A percentile compares a stretch with the other conserved stretches of the same genome.
Evolutionary conservation across 805 yeast genomes (phyloP).

Genomic region (Teunomyces tritomae): DNA sequence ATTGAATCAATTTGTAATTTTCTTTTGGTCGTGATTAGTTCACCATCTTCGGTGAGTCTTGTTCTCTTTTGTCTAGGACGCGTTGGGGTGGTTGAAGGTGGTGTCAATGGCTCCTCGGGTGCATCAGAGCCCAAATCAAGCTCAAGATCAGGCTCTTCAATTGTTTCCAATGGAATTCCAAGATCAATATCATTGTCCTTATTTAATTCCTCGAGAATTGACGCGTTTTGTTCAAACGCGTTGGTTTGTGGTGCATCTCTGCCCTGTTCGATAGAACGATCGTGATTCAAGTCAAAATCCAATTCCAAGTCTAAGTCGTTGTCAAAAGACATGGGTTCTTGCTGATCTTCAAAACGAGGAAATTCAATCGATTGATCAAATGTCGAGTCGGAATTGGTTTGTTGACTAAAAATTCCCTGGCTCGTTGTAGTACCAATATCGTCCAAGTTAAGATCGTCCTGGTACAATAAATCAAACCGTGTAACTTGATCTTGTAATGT

Average conservation of each 20-base stretch:
- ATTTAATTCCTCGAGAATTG: constrained; percentile 18
- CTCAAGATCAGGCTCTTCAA: constrained; percentile 16
- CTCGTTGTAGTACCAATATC: constrained; percentile 16
- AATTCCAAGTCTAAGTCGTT: constrained; percentile 40
- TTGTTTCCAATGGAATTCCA: constrained; percentile 42
- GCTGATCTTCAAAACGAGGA: constrained; percentile 49
- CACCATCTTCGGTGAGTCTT: constrained; percentile 42
- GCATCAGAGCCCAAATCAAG: constrained; percentile 9
- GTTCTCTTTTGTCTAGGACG: constrained; percentile 27
- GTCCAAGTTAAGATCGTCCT: constrained; percentile 50
- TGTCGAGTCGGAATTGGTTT: constrained; percentile 23
- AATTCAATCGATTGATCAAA: constrained; percentile 64
- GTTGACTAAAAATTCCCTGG: constrained; percentile 22
- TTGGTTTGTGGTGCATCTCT: constrained; percentile 34
- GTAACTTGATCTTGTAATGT: constrained; percentile 77
- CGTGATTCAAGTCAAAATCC: constrained; percentile 27
- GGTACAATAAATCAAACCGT: constrained; percentile 67
- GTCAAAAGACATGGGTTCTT: constrained; percentile 15
- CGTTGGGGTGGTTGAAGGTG: constrained; percentile 21
- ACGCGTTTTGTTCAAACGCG: constrained; percentile 23
- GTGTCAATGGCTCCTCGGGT: constrained; percentile 24
- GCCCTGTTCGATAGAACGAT: constrained; percentile 52
- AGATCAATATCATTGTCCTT: constrained; percentile 26
- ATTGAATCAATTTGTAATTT: constrained; percentile 45
- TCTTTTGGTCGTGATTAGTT: constrained; percentile 44